Percentiles rank a stretch among this genome's conserved stretches.
Conservation (phyloP, 306 rosid species). For the Cucurbita ficifolia region DNA sequence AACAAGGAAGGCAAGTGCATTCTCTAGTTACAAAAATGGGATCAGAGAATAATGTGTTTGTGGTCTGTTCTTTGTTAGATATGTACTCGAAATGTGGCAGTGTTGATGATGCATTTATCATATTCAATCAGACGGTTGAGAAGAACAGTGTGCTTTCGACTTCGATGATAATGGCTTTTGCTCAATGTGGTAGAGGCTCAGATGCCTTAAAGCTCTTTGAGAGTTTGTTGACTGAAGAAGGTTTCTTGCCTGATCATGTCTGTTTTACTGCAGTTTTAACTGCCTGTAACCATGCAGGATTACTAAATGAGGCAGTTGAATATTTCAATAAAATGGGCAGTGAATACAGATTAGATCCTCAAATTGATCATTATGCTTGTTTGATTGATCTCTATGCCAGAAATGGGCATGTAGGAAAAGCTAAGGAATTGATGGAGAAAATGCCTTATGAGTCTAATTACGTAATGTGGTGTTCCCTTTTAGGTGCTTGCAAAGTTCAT, state of each 20-base stretch:
- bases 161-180: slow-evolving; percentile 51
- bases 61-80: slow-evolving; percentile 47
- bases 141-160: slow-evolving; percentile 41
- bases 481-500: slow-evolving; percentile 38
- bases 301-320: slow-evolving; percentile 35
- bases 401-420: slow-evolving; percentile 40
- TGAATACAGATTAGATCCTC: slow-evolving; percentile 23
- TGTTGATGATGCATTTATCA: slow-evolving; percentile 25
- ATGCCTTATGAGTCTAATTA: slow-evolving; percentile 47
- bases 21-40: slow-evolving; percentile 44
- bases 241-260: slow-evolving; percentile 34
- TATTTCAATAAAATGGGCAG: slow-evolving; percentile 40
- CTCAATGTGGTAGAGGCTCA: slow-evolving; percentile 41
- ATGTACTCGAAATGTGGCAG: slow-evolving; percentile 62
- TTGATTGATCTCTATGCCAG: slow-evolving; percentile 54
- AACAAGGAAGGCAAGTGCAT: slow-evolving; percentile 43
- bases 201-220: slow-evolving; percentile 54
- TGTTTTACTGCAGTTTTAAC: slow-evolving; percentile 46
- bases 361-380: slow-evolving; percentile 51
- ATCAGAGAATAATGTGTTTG: slow-evolving; percentile 37
- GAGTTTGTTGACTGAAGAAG: slow-evolving; percentile 16
- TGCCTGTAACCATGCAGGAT: slow-evolving; percentile 52
- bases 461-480: slow-evolving; percentile 46
- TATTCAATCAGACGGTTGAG: slow-evolving; percentile 28
- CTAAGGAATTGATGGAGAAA: slow-evolving; percentile 34